phyloP scores from a whole-genome alignment of 768 basidiomycete genomes.

The Boletus insuetus region DNA sequence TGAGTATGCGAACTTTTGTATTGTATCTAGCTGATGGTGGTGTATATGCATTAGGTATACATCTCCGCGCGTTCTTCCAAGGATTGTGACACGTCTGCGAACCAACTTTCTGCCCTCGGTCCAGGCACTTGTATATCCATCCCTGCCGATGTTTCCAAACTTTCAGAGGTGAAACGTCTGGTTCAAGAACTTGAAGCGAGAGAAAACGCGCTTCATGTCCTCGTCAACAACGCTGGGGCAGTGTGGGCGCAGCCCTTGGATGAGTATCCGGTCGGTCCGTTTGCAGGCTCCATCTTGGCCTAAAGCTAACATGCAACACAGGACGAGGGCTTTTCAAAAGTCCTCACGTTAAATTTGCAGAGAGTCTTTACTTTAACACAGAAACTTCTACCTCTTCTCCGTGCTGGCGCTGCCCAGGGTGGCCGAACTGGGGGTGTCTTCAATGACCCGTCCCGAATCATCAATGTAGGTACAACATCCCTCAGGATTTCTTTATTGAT shows the following conservation, averaged over 20 bases:
- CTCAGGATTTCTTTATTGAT: not conserved
- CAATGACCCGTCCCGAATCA: constrained; percentile 53
- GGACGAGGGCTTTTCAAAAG: constrained; percentile 59
- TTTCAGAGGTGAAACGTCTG: constrained; percentile 51
- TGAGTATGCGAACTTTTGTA: constrained; percentile 17
- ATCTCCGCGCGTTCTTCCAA: constrained; percentile 56
- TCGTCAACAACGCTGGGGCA: constrained; percentile 67
- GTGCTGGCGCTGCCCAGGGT: constrained; percentile 41
- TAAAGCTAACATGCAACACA: constrained; percentile 16
- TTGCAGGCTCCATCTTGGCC: not conserved
- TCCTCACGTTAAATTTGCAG: constrained; percentile 60
- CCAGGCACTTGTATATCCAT: constrained; percentile 53
- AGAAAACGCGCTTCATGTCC: constrained; percentile 54
- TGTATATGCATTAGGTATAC: constrained; percentile 43
- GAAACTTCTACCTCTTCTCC: constrained; percentile 54
- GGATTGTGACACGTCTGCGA: constrained; percentile 50
- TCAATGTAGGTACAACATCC: constrained; percentile 43
- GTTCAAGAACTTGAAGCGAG: constrained; percentile 46
- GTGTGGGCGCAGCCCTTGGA: constrained; percentile 50
- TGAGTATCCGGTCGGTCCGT: constrained; percentile 40
- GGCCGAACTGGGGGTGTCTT: constrained; percentile 37
- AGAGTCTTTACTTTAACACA: constrained; percentile 65
- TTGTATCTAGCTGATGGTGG: constrained; percentile 6
- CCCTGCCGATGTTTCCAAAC: constrained; percentile 52
- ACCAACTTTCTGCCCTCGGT: constrained; percentile 50